Conservation (phyloP, 805 yeast genomes). For the Monosporozyma solicola region DNA sequence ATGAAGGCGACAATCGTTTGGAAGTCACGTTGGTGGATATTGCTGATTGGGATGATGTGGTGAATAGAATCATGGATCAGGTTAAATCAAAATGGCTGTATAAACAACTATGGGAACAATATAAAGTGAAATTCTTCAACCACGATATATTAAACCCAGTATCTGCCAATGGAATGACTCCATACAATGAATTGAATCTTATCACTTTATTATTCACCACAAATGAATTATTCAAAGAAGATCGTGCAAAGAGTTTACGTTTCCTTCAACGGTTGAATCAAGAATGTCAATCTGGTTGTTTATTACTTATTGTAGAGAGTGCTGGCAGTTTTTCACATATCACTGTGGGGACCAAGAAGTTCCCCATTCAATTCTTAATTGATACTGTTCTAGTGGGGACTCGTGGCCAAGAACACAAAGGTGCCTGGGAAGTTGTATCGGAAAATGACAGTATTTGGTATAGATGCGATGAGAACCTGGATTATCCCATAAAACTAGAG, state of each 20-base stretch:
- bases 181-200: conserved; percentile 32
- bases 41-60: conserved; percentile 64
- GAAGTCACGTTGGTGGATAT: conserved; percentile 58
- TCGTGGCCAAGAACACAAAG: conserved; percentile 35
- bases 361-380: conserved; percentile 74
- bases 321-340: conserved; percentile 87
- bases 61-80: conserved; percentile 36
- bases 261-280: conserved; percentile 46
- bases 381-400: conserved; percentile 62
- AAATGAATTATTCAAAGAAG: conserved; percentile 70
- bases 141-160: conserved; percentile 30
- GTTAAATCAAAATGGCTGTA: conserved; percentile 49
- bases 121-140: conserved; percentile 29
- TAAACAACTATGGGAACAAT: conserved; percentile 25
- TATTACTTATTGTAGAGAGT: conserved; percentile 66
- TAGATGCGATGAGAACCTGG: conserved; percentile 43
- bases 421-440: conserved; percentile 58
- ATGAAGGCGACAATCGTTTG: conserved; percentile 17
- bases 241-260: conserved; percentile 50
- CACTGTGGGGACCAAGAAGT: conserved; percentile 61
- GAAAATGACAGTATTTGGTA: conserved; percentile 78
- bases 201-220: conserved; percentile 78
- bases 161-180: conserved; percentile 6
- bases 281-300: conserved; percentile 46
- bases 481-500: conserved; percentile 64